Evolutionary conservation across 1,284 basidiomycete species (phyloP).

Genomic region (Melampsora americana): DNA sequence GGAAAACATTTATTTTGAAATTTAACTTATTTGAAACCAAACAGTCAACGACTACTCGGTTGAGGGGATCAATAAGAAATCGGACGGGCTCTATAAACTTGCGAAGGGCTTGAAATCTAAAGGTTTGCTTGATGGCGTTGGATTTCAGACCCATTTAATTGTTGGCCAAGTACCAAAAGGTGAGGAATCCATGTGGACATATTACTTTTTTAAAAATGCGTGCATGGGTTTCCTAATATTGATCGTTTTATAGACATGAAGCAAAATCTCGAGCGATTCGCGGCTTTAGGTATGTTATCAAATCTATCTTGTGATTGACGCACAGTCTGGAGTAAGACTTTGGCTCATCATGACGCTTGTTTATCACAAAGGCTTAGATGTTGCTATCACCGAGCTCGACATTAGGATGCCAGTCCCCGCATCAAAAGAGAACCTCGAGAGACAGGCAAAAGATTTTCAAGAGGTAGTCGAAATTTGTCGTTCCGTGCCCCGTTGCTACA

Average conservation of each 20-base stretch:
- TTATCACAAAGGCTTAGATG: neutral
- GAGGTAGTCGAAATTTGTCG: neutral
- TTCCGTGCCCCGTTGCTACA: neutral
- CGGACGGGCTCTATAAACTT: neutral
- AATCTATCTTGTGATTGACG: no score
- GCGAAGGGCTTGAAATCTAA: neutral
- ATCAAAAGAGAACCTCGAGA: neutral
- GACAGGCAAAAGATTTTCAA: neutral
- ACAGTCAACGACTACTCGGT: neutral
- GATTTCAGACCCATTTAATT: neutral
- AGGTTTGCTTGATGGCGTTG: neutral
- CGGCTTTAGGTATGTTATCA: neutral
- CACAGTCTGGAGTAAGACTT: no score
- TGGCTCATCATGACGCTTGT: no score
- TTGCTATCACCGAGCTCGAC: slow-evolving; percentile 12
- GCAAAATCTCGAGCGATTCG: neutral
- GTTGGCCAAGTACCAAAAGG: neutral
- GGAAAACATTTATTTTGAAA: neutral
- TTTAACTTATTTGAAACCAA: neutral
- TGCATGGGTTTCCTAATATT: neutral
- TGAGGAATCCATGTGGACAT: neutral
- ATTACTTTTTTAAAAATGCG: no score
- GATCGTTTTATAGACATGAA: neutral
- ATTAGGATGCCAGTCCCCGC: neutral
- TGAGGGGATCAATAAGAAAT: slow-evolving; percentile 1